Base-by-base conservation (phyloP, 129 eudicot genomes). In the Kitagawia praeruptora region DNA sequence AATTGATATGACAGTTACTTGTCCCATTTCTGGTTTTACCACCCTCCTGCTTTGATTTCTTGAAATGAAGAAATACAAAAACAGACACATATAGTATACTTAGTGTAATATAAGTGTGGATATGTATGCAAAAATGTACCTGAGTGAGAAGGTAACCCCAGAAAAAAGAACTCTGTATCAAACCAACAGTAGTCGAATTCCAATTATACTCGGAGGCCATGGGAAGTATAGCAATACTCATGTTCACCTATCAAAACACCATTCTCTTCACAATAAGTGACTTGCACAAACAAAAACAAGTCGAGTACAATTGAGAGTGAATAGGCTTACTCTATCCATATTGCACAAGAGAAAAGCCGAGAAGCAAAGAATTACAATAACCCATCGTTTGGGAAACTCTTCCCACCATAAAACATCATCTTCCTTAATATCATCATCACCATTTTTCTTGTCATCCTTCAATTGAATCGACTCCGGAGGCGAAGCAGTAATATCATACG, bases 61-160 rank as follows among this genome's bases (percentile, higher is more conserved):
- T 21, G 25, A 21, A 19, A 54, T 6, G 21, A 54, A 19, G 0
- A 54, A 19, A 54, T 1, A 54, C 18, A 48, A 3, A 15, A 19
- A 48, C 54, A 48, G 47, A 4, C 54, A 48, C 19, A 47, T 14
- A 47, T 3, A 13, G 51, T 44, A 8, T 44, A 44, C 34, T 31
- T 31, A 31, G 34, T 31, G 34, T 31, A 0, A 12, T 44, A 44
- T 34, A 34, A 34, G 37, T 34, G 63, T 7, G 0, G 27, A 54
- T 18, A 54, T 54, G 63, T 19, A 54, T 0, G 8, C 2, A 19
- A 19, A 9, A 0, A 54, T 2, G 66, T 70, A 70, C 98, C 98
- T 93, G 98, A 76, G 98, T 93, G 83, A 93, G 96, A 88, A 93
- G 98, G 83, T 93, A 93, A 15, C 98, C 98, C 98, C 98, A 93